Evolutionary conservation across 2,329 filamentous ascomycete genomes (phyloP).

Genomic region (Tolypocladium guangdongense): DNA sequence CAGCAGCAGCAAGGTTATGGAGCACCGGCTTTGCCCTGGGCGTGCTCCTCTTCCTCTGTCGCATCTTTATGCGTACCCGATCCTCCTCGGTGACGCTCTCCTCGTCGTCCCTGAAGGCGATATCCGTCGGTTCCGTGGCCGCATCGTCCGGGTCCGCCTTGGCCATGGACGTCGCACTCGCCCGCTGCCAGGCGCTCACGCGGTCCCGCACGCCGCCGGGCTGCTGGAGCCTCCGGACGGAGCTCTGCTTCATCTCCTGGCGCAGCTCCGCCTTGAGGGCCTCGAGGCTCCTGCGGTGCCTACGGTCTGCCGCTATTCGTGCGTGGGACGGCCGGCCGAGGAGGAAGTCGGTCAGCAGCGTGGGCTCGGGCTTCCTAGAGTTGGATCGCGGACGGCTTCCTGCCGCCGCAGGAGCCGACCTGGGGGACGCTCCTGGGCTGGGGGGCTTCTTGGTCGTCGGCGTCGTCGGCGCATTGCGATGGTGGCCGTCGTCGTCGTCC

Average conservation of each 20-base stretch:
- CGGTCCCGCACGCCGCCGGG: conserved; percentile 64
- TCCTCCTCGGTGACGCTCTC: conserved; percentile 52
- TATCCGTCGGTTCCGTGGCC: conserved; percentile 48
- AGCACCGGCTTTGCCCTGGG: conserved; percentile 17
- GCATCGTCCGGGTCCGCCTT: conserved; percentile 39
- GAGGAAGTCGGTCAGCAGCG: conserved; percentile 46
- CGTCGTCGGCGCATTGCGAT: conserved; percentile 1
- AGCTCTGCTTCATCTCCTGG: conserved; percentile 45
- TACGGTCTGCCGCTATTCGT: conserved; percentile 39
- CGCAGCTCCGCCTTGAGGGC: conserved; percentile 41
- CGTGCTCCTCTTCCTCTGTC: conserved; percentile 30
- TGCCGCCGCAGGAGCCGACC: conserved; percentile 30
- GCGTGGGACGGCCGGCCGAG: conserved; percentile 44
- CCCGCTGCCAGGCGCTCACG: conserved; percentile 76
- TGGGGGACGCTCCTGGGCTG: conserved; percentile 20
- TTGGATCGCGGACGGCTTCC: conserved; percentile 21
- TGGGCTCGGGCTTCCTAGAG: conserved; percentile 29
- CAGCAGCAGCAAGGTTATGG: conserved; percentile 13
- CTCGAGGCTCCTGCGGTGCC: conserved; percentile 48
- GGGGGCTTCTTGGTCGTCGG: conserved; percentile 6
- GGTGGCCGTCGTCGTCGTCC: neutral
- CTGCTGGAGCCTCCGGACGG: conserved; percentile 47
- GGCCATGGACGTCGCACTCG: conserved; percentile 55
- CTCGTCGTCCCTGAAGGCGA: conserved; percentile 44
- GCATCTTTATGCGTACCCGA: conserved; percentile 44